Conservation (phyloP, 1,284 basidiomycete species). For the Calocybe gambosa region DNA sequence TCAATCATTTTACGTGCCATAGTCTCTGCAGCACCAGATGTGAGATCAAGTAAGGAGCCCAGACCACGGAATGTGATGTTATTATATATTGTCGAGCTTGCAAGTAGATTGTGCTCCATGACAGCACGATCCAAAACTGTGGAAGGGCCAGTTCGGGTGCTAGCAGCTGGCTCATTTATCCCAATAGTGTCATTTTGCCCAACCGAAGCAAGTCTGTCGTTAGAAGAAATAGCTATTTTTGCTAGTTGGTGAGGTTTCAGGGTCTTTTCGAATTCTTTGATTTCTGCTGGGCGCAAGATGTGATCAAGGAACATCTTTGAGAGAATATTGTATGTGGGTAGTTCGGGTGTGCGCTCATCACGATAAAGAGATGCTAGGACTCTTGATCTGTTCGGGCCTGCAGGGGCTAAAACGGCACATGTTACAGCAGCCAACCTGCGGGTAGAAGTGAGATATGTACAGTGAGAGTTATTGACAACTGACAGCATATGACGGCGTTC, state of each 20-base stretch:
- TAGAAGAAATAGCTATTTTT: conserved; percentile 75
- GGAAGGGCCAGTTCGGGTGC: conserved; percentile 79
- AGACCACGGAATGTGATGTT: conserved; percentile 91
- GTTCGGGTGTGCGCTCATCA: conserved; percentile 81
- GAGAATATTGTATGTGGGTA: conserved; percentile 85
- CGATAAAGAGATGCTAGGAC: conserved; percentile 89
- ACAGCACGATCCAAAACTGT: conserved; percentile 97
- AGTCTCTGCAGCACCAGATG: conserved; percentile 84
- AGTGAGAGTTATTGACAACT: conserved; percentile 24
- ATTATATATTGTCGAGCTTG: conserved; percentile 91
- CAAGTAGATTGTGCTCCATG: conserved; percentile 96
- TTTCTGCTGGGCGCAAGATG: conserved; percentile 84
- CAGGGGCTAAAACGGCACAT: conserved; percentile 94
- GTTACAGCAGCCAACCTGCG: conserved; percentile 84
- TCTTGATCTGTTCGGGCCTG: conserved; percentile 91
- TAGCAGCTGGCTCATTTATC: conserved; percentile 46
- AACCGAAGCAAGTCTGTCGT: conserved; percentile 66
- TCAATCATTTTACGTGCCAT: conserved; percentile 97
- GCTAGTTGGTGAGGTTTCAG: conserved; percentile 93
- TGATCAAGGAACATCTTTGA: conserved; percentile 97
- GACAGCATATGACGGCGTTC: conserved; percentile 85
- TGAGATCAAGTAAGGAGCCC: conserved; percentile 79
- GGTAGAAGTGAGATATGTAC: conserved; percentile 2
- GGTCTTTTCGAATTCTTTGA: conserved; percentile 83
- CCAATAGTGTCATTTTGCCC: conserved; percentile 40